Evolutionary conservation across 306 rosid genomes (phyloP), one percentile per base, ranked within the genome.

Genomic region (Parietaria judaica): DNA sequence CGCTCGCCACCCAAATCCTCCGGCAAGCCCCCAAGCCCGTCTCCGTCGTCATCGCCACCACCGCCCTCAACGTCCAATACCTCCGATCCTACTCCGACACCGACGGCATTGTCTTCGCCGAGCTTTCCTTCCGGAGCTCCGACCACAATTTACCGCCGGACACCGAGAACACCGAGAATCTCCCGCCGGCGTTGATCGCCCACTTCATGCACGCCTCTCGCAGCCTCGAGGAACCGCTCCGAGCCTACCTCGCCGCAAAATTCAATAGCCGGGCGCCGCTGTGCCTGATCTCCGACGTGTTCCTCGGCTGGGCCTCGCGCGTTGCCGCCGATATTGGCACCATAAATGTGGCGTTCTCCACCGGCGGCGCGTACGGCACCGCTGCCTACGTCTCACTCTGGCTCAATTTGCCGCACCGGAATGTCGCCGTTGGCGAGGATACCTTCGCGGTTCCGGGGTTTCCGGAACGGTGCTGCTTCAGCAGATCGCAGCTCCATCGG

Each of bases 311-410:
- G 96, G 76, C 78, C 60, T 69, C 50, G 6, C 66, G 70, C 6
- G 74, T 83, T 52, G 90, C 94, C 2, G 70, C 53, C 12, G 81
- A 78, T 14, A 67, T 68, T 8, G 72, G 82, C 9, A 67, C 64
- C 1, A 74, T 61, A 67, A 77, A 68, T 11, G 57, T 85, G 23
- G 5, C 58, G 9, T 88, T 85, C 81, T 50, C 84, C 14, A 85
- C 94, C 15, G 61, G 83, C 58, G 90, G 96, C 23, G 94, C 88
- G 43, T 85, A 85, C 56, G 96, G 96, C 57, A 66, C 90, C 35
- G 7, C 84, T 54, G 84, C 87, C n/a, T 83, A 74, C 35, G 4
- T 73, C 36, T 88, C 96, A 3, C 2, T 81, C 1, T 88, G 90
- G 88, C 51, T 69, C n/a, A 73, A 83, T 54, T 87, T 85, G 17